A percentile compares a stretch with the other conserved stretches of the same genome.
Conservation (phyloP, 1,139 yeast genomes). For the Lipomyces yarrowii region DNA sequence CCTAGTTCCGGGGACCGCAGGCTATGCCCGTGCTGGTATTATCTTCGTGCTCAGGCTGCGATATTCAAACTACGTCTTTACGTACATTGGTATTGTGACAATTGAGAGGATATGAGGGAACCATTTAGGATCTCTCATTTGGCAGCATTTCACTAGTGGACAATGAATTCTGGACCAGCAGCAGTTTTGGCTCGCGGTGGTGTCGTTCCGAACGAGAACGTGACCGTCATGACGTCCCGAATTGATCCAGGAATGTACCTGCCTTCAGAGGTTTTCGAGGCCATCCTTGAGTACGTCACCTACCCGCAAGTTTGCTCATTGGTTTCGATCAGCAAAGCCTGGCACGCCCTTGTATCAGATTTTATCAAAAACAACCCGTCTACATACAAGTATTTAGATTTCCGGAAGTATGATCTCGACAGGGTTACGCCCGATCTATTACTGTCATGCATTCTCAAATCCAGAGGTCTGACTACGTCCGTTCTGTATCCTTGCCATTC, state of each 20-base stretch:
- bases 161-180: neutral
- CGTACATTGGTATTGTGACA: neutral
- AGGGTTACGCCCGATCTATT: slow-evolving; percentile 20
- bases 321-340: slow-evolving; percentile 4
- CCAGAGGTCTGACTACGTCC: slow-evolving; percentile 18
- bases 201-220: neutral
- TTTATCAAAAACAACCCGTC: slow-evolving; percentile 18
- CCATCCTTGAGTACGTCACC: slow-evolving; percentile 13
- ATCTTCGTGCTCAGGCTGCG: neutral
- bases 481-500: slow-evolving; percentile 24
- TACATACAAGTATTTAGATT: slow-evolving; percentile 23
- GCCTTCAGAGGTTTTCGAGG: slow-evolving; percentile 21
- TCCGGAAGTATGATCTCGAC: slow-evolving; percentile 20
- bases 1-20: neutral
- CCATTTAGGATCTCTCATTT: neutral
- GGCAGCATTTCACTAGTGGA: slow-evolving; percentile 8
- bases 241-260: slow-evolving; percentile 20
- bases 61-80: neutral
- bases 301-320: slow-evolving; percentile 14
- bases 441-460: slow-evolving; percentile 11
- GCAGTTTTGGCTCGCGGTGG: neutral
- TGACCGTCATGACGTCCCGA: neutral
- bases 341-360: slow-evolving; percentile 17
- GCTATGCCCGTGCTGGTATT: neutral
- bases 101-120: neutral